Percentiles rank a stretch among this genome's conserved stretches.
phyloP scores from a whole-genome alignment of 148 eudicot genomes.

The Camellia lanceoleosa region DNA sequence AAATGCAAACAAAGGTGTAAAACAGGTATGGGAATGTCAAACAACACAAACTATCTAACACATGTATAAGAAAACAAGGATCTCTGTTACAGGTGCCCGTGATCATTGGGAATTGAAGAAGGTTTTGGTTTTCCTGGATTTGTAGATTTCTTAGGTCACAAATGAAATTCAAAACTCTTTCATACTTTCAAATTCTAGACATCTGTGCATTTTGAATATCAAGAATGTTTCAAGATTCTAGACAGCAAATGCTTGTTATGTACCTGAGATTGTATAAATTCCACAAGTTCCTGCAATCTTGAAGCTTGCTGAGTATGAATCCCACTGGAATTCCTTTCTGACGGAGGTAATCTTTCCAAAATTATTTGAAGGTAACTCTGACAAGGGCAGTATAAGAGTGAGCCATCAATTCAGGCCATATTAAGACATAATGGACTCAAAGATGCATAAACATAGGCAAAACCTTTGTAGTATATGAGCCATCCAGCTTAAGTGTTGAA shows the following conservation, averaged over 20 bases:
- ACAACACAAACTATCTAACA: no score
- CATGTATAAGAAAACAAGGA: no score
- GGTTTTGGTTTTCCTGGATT: no score
- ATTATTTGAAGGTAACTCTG: conserved; percentile 88
- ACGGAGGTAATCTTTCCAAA: conserved; percentile 66
- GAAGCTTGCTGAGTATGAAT: conserved; percentile 85
- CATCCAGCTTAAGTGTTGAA: conserved; percentile 73
- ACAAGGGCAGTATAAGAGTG: conserved; percentile 17
- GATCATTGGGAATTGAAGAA: no score
- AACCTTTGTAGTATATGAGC: conserved; percentile 94
- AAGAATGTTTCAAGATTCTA: not conserved
- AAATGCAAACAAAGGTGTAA: no score
- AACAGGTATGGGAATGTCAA: no score
- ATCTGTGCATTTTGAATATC: not conserved
- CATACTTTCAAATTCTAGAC: not conserved
- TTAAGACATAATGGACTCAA: not conserved
- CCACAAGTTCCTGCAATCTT: conserved; percentile 84
- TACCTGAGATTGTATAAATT: conserved; percentile 90
- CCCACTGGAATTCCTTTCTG: conserved; percentile 72
- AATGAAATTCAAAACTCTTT: not conserved
- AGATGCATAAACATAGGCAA: conserved; percentile 14
- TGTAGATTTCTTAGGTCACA: no score
- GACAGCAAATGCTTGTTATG: not conserved
- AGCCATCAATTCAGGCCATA: conserved; percentile 9
- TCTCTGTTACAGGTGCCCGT: no score